Evolutionary conservation across 352 stramenopile genomes (phyloP), one percentile per base, ranked within the genome.

Genomic region (Phytophthora rubi): DNA sequence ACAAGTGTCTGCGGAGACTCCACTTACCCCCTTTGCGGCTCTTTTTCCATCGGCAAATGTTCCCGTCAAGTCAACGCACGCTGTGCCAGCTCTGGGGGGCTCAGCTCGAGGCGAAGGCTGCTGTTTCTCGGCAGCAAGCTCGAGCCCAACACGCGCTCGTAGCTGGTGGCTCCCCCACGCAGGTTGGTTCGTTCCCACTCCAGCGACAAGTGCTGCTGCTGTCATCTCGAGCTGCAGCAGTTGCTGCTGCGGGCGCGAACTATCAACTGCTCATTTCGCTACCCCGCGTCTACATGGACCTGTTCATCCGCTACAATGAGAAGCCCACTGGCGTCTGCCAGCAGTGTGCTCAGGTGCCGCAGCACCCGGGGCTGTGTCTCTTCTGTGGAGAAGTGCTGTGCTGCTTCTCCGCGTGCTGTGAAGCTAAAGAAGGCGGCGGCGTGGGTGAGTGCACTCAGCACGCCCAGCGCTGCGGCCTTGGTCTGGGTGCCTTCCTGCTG

Each of bases 291-390:
- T 95, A 95, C 73, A 93, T 93, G 82, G 85, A 92, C 13, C 59
- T 95, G 16, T 93, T 93, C 62, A 86, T 95, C 49, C 80, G 82
- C 58, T 94, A 93, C 77, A 93, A 82, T 58, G 76, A 90, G 26
- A 92, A 90, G 54, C 77, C 82, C 6, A 68, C 55, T 12, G 83
- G 82, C 3, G 53, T 85, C 2, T 95, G 88, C 51, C 59, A 69
- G 15, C 74, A 75, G n/a, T 95, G 88, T 48, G 66, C 80, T 4
- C 80, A 91, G 39, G 54, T 88, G 1, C 86, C 88, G 4, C 79
- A 89, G 59, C 86, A 95, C 61, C 85, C 86, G 12, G 88, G 85
- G 32, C 70, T 95, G 23, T 95, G 88, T 48, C 71, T 95, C 30
- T 82, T 93, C 26, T 95, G 88, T 70, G 86, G 88, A 1, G 73